A percentile compares a stretch with the other conserved stretches of the same genome.
These are phyloP conservation scores for Kwoniella mangroviensis DNA, from an alignment of 768 basidiomycete genomes.

Conservation along the genomic window DNA sequence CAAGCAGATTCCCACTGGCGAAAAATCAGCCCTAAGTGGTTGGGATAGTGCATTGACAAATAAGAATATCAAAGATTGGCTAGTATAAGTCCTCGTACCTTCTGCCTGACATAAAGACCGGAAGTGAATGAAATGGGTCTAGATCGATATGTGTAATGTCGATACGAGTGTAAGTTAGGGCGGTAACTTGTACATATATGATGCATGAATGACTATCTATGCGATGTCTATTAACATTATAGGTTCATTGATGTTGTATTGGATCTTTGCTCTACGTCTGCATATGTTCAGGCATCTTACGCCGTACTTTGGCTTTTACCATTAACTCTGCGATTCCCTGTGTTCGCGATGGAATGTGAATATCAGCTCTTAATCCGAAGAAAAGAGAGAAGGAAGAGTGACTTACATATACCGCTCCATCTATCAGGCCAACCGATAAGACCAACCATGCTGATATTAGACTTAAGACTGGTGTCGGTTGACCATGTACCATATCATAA, in stretches of 20 bases:
- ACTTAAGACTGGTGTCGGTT: slow-evolving; percentile 34
- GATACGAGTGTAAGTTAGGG: background rate
- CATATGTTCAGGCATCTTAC: slow-evolving; percentile 49
- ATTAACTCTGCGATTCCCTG: slow-evolving; percentile 54
- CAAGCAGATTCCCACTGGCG: slow-evolving; percentile 19
- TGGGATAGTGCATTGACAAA: slow-evolving; percentile 48
- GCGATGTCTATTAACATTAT: background rate
- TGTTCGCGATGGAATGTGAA: background rate
- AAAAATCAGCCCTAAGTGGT: slow-evolving; percentile 8
- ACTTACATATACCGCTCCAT: slow-evolving; percentile 55
- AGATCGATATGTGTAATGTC: background rate
- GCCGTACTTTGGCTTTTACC: slow-evolving; percentile 45
- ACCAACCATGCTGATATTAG: slow-evolving; percentile 52
- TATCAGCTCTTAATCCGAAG: background rate
- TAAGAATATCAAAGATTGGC: slow-evolving; percentile 45
- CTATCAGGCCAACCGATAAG: slow-evolving; percentile 53
- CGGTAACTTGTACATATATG: background rate
- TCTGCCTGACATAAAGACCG: too few relatives aligned
- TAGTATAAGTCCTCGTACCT: slow-evolving; percentile 22
- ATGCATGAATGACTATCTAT: slow-evolving; percentile 6
- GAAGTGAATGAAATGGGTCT: background rate
- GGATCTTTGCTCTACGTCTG: background rate
- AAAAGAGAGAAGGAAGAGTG: background rate
- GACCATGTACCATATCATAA: slow-evolving; percentile 51
- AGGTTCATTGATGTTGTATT: background rate